Evolutionary conservation across 768 basidiomycete species (phyloP).

Genomic region (Chalciporus sphaerocephalus): DNA sequence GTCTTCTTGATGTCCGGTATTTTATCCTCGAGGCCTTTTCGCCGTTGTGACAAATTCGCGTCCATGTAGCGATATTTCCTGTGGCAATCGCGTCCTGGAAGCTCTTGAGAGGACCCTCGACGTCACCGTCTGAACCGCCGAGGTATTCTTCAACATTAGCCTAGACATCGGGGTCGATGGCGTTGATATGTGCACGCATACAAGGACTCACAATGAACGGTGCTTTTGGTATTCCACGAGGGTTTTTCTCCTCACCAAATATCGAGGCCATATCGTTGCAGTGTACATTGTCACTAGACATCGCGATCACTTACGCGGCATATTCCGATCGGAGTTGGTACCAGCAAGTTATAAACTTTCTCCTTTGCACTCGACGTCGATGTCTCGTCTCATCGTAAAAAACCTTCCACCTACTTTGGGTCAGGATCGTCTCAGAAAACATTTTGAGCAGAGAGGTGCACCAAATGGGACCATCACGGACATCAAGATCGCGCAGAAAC

Average conservation of each 20-base stretch:
- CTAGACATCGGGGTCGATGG: slow-evolving; percentile 38
- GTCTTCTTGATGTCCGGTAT: slow-evolving; percentile 96
- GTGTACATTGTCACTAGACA: too few species aligned
- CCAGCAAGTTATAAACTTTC: not conserved
- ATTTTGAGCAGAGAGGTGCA: slow-evolving; percentile 59
- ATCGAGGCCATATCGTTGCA: too few species aligned
- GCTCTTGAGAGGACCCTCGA: slow-evolving; percentile 70
- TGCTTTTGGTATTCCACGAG: slow-evolving; percentile 91
- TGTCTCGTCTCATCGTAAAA: slow-evolving; percentile 84
- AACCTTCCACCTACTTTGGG: slow-evolving; percentile 72
- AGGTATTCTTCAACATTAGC: slow-evolving; percentile 84
- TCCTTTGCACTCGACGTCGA: slow-evolving; percentile 24
- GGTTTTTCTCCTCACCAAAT: slow-evolving; percentile 58
- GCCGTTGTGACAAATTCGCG: slow-evolving; percentile 70
- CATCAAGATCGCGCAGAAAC: slow-evolving; percentile 71
- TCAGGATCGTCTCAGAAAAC: slow-evolving; percentile 55
- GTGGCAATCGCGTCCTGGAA: slow-evolving; percentile 89
- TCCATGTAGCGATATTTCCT: slow-evolving; percentile 99
- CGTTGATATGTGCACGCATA: not conserved
- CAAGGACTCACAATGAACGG: slow-evolving; percentile 79
- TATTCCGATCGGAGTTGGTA: slow-evolving; percentile 25
- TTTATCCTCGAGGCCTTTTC: slow-evolving; percentile 82
- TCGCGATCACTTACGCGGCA: slow-evolving; percentile 13
- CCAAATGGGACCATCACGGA: slow-evolving; percentile 79
- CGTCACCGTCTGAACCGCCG: slow-evolving; percentile 69